Base-by-base conservation (phyloP, 2,329 filamentous ascomycete species). In the Curvularia eragrostidis region DNA sequence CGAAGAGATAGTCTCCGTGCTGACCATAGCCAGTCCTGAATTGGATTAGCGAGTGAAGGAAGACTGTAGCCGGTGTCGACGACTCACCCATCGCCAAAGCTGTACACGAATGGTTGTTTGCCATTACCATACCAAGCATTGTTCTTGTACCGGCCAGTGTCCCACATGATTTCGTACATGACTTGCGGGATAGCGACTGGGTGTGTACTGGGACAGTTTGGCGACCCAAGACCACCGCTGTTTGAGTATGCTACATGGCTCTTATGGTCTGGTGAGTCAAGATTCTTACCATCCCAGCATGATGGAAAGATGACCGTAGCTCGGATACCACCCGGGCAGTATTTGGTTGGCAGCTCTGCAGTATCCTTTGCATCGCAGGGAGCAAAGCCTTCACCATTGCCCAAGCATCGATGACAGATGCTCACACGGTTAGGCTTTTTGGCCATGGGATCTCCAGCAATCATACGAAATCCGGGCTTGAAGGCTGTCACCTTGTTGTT, bases 301-400 rank as follows among this genome's bases (percentile, higher is more conserved):
- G 87, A 89, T 1, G 89, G 89, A 77, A 91, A 89, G 79, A 89
- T 88, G 36, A 91, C 77, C 61, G 90, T 87, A 53, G 84, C 82
- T 34, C 88, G 85, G 46, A 91, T 88, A 52, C 94, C 94, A 68
- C 94, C 85, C 15, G 80, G 78, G 78, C 94, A 97, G 76, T 93
- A 87, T 56, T 78, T 96, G 91, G 63, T 82, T 76, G 73, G 75
- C 79, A 48, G 84, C 77, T 70, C 70, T 4, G 61, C 56, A 24
- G 67, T 68, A 39, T 72, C 70, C 26, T 67, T 70, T 19, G 44
- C 19, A 30, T 69, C 66, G 54, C 68, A 72, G 0, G 70, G 69
- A 2, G 68, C 67, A 3, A 57, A 57, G 10, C 43, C 54, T 13
- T 57, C 54, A 9, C 67, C 70, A 24, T 70, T 70, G 13, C 61